Conservation (phyloP, 805 yeast species). For the Starmerella davenportii region DNA sequence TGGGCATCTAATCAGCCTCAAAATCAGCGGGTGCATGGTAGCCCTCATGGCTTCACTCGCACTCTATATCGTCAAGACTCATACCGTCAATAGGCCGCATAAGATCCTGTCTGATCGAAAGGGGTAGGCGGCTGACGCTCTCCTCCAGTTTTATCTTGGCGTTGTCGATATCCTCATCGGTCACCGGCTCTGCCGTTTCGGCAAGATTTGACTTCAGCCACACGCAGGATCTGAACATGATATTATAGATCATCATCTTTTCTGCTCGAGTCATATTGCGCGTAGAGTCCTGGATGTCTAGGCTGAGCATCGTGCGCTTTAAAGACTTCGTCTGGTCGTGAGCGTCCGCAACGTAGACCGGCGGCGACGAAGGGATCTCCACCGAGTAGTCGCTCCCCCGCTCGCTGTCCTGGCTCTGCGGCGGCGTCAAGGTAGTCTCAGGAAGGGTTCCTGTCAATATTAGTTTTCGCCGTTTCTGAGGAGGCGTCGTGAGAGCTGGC, state of each 20-base stretch:
- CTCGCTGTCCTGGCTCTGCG: conserved; percentile 4
- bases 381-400: conserved; percentile 4
- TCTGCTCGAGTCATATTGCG: conserved; percentile 13
- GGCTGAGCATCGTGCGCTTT: conserved; percentile 12
- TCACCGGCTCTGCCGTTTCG: conserved; percentile 1
- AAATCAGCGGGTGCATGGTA: too few relatives aligned
- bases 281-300: conserved; percentile 11
- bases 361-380: conserved; percentile 2
- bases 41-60: too few relatives aligned
- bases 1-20: too few relatives aligned
- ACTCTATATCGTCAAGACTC: not conserved
- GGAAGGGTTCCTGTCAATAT: conserved; percentile 10
- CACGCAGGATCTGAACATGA: conserved; percentile 12
- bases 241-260: conserved; percentile 12
- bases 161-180: not conserved
- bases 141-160: not conserved
- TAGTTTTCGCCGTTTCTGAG: conserved; percentile 6
- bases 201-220: conserved; percentile 10
- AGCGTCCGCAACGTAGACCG: not conserved
- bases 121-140: not conserved
- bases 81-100: not conserved
- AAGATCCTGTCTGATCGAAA: not conserved
- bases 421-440: conserved; percentile 7
- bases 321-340: conserved; percentile 11
- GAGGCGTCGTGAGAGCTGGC: conserved; percentile 1